A percentile compares a stretch with the other conserved stretches of the same genome.
Evolutionary conservation across 257 asterid genomes (phyloP).

Genomic region (Striga asiatica): DNA sequence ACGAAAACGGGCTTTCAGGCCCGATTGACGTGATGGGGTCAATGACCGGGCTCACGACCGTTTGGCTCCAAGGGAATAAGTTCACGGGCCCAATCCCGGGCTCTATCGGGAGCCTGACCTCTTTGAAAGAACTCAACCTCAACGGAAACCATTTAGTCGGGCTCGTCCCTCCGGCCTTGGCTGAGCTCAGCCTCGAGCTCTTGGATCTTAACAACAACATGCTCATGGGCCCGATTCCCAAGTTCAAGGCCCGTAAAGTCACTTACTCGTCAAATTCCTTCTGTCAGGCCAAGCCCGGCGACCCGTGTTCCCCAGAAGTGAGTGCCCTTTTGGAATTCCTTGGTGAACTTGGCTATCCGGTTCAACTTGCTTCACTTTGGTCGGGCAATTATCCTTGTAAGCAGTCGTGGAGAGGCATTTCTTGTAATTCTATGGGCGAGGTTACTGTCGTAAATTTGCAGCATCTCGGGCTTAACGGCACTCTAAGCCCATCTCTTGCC

Average conservation of each 20-base stretch:
- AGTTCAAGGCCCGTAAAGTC: constrained; percentile 37
- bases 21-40: constrained; percentile 37
- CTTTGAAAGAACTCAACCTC: constrained; percentile 44
- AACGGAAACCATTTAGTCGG: constrained; percentile 60
- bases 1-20: constrained; percentile 46
- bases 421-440: constrained; percentile 32
- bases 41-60: constrained; percentile 40
- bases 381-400: constrained; percentile 64
- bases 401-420: constrained; percentile 64
- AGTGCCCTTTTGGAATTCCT: constrained; percentile 56
- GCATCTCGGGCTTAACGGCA: constrained; percentile 56
- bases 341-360: constrained; percentile 40
- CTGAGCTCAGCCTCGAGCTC: constrained; percentile 28
- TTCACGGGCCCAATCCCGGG: constrained; percentile 61
- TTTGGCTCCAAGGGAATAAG: constrained; percentile 71
- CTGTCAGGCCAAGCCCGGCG: constrained; percentile 44
- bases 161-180: constrained; percentile 47
- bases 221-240: constrained; percentile 77
- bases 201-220: constrained; percentile 65
- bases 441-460: constrained; percentile 56
- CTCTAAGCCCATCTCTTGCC: constrained; percentile 55
- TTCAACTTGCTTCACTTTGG: constrained; percentile 49
- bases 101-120: constrained; percentile 42
- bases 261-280: constrained; percentile 44
- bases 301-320: constrained; percentile 58